Evolutionary conservation across 192 early-diverging fungal species (phyloP).

Genomic region (Coemansia sp.): DNA sequence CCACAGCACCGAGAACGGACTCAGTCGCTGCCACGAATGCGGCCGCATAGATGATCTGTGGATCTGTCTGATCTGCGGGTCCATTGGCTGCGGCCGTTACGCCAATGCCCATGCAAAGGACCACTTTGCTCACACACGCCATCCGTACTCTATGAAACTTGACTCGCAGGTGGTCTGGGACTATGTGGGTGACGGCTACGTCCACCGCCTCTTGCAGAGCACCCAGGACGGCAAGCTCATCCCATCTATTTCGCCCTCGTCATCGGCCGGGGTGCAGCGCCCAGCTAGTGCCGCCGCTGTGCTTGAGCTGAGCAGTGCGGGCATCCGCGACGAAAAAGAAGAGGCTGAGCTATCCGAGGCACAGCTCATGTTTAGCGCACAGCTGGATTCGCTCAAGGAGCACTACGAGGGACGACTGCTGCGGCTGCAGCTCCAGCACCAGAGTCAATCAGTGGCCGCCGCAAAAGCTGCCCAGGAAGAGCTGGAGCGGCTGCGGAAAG

Average conservation of each 20-base stretch:
- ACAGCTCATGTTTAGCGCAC: slow-evolving; percentile 72
- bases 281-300: slow-evolving; percentile 11
- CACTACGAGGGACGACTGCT: slow-evolving; percentile 76
- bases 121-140: slow-evolving; percentile 80
- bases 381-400: slow-evolving; percentile 82
- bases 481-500: slow-evolving; percentile 18
- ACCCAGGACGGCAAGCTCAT: slow-evolving; percentile 88
- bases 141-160: slow-evolving; percentile 88
- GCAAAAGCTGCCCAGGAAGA: slow-evolving; percentile 15
- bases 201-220: slow-evolving; percentile 93
- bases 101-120: slow-evolving; percentile 81
- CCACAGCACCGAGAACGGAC: slow-evolving; percentile 3
- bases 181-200: slow-evolving; percentile 94
- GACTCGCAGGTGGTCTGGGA: slow-evolving; percentile 98
- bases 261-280: too few relatives aligned
- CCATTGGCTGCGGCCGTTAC: slow-evolving; percentile 95
- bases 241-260: slow-evolving; percentile 59
- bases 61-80: slow-evolving; percentile 96
- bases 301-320: slow-evolving; percentile 10
- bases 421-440: slow-evolving; percentile 56
- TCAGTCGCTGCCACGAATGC: slow-evolving; percentile 72
- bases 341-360: slow-evolving; percentile 79
- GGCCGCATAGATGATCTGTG: slow-evolving; percentile 76
- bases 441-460: slow-evolving; percentile 50
- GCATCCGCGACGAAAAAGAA: slow-evolving; percentile 58